Percentiles rank a stretch among this genome's conserved stretches.
Evolutionary conservation across 768 basidiomycete species (phyloP).

Genomic region (Neoboletus brunneissimus): DNA sequence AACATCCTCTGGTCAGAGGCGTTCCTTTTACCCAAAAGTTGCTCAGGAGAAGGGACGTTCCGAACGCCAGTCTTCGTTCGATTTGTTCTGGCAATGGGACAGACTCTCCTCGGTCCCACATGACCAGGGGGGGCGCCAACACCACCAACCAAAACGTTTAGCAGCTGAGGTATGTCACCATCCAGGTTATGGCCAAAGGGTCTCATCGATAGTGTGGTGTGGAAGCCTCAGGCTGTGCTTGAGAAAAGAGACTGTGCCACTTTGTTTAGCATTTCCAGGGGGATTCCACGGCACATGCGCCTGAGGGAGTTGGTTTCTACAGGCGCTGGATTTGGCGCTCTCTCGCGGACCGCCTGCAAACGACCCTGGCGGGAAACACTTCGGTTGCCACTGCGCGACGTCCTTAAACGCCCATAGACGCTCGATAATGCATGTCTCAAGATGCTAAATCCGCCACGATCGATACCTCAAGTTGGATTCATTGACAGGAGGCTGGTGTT

Average conservation of each 20-base stretch:
- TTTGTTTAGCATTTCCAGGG: neutral
- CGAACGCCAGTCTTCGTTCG: constrained; percentile 33
- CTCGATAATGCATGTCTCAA: neutral
- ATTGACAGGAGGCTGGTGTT: neutral
- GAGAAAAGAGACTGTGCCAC: neutral
- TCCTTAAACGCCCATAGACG: neutral
- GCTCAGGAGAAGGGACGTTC: constrained; percentile 38
- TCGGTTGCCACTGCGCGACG: neutral
- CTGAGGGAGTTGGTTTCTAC: neutral
- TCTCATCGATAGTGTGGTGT: neutral
- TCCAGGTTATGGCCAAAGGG: neutral
- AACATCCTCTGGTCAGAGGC: constrained; percentile 12
- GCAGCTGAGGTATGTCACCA: constrained; percentile 9
- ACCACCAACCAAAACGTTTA: neutral
- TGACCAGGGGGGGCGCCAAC: neutral
- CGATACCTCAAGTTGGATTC: neutral
- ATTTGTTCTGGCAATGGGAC: constrained; percentile 38
- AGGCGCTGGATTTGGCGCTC: neutral
- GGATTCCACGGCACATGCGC: neutral
- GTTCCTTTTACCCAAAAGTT: constrained; percentile 39
- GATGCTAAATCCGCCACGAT: neutral
- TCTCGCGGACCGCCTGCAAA: neutral
- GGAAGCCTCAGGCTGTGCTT: neutral
- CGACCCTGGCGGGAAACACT: neutral
- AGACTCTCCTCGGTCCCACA: constrained; percentile 26